phyloP scores from a whole-genome alignment of 495 filamentous ascomycete genomes.

The Lasiosphaeriaceae sp. region DNA sequence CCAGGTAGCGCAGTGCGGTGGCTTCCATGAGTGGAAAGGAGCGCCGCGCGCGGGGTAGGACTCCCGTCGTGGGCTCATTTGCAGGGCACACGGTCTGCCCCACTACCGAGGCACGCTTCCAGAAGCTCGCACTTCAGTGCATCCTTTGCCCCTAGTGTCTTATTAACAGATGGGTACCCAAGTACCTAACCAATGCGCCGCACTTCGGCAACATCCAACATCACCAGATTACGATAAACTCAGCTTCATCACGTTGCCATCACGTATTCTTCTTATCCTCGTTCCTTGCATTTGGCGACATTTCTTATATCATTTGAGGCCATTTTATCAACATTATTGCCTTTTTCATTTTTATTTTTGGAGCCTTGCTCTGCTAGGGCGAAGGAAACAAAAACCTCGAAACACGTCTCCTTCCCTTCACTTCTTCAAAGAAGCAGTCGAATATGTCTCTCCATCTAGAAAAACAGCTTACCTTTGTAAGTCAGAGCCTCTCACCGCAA shows the following conservation, averaged over 20 bases:
- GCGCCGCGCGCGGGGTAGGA: too few species aligned
- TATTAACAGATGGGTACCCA: background rate
- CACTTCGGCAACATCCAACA: conserved; percentile 7
- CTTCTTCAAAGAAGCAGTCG: background rate
- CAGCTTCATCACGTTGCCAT: background rate
- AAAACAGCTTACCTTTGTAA: conserved; percentile 74
- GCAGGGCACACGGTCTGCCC: too few species aligned
- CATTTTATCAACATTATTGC: too few species aligned
- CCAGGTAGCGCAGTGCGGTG: too few species aligned
- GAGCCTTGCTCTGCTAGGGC: background rate
- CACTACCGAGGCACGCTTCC: too few species aligned
- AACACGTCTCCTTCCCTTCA: background rate
- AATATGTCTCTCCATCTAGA: conserved; percentile 75
- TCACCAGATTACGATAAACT: conserved; percentile 7
- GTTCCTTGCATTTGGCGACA: background rate
- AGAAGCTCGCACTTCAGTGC: too few species aligned
- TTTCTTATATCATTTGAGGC: too few species aligned
- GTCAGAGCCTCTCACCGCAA: conserved; percentile 16
- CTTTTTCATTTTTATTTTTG: background rate
- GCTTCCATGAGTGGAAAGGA: too few species aligned
- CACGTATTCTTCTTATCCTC: background rate
- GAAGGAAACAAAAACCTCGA: background rate
- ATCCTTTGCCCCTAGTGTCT: background rate
- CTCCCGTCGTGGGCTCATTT: too few species aligned
- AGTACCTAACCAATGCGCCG: conserved; percentile 2